Evolutionary conservation across 257 asterid genomes (phyloP).

Genomic region (Paraleonurus japonicus): DNA sequence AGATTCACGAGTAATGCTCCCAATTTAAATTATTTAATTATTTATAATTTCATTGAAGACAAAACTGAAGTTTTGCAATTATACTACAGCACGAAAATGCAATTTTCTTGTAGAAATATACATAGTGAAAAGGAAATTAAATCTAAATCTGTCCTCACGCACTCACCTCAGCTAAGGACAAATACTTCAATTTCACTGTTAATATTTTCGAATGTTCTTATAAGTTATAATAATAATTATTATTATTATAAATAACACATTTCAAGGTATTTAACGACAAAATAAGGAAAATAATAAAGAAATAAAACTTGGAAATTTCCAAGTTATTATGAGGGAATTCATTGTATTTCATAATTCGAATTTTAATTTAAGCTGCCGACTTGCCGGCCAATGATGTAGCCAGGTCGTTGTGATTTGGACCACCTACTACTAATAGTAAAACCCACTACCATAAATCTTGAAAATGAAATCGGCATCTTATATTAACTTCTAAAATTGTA

Average conservation of each 20-base stretch:
- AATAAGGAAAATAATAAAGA: not conserved
- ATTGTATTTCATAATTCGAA: not conserved
- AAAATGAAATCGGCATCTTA: not conserved
- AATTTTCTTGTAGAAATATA: not conserved
- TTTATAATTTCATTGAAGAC: not conserved
- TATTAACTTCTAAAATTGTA: not conserved
- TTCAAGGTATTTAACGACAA: constrained; percentile 10
- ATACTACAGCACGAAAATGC: not conserved
- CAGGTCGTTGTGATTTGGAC: constrained; percentile 6
- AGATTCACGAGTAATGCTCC: not conserved
- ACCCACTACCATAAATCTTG: not conserved
- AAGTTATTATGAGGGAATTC: not conserved
- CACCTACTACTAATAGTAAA: not conserved
- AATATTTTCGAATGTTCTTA: not conserved
- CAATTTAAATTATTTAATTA: not conserved
- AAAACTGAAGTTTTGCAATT: not conserved
- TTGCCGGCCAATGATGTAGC: constrained; percentile 15
- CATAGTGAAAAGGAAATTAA: not conserved
- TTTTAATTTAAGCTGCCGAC: not conserved
- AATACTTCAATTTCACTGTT: constrained; percentile 7
- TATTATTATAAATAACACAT: not conserved
- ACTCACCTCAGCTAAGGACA: constrained; percentile 8
- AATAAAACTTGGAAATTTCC: not conserved
- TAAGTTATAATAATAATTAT: not conserved
- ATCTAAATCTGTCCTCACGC: not conserved